Percentiles rank a stretch among this genome's conserved stretches.
Conservation (phyloP, 2,329 filamentous ascomycete genomes). For the Penicillium digitatum region DNA sequence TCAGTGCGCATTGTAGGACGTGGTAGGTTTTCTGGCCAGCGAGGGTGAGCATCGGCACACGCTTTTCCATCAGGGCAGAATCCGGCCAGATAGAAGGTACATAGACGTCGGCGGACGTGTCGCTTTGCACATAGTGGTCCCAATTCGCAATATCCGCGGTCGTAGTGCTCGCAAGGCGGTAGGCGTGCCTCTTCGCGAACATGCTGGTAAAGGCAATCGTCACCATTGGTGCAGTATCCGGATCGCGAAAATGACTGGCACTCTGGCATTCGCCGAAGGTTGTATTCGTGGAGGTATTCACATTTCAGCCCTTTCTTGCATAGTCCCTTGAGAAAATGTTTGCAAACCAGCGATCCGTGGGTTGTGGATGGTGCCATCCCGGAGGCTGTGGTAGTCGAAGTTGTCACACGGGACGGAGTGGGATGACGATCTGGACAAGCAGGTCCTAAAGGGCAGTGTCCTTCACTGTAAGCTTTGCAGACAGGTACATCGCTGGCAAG, state of each 20-base stretch:
- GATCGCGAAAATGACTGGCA: conserved; percentile 95
- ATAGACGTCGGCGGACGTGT: conserved; percentile 77
- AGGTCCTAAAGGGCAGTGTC: conserved; percentile 80
- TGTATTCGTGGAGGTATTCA: conserved; percentile 98
- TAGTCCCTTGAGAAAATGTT: conserved; percentile 94
- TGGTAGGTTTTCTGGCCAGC: conserved; percentile 65
- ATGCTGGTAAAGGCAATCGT: conserved; percentile 92
- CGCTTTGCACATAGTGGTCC: conserved; percentile 84
- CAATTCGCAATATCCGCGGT: conserved; percentile 88
- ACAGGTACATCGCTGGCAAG: conserved; percentile 72
- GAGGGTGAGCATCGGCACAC: conserved; percentile 77
- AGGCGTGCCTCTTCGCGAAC: conserved; percentile 77
- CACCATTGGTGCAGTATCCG: conserved; percentile 92
- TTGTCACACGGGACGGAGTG: conserved; percentile 45
- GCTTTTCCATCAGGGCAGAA: conserved; percentile 82
- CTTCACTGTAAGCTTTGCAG: conserved; percentile 81
- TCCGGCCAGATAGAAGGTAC: conserved; percentile 81
- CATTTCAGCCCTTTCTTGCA: conserved; percentile 97
- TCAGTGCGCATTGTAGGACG: conserved; percentile 60
- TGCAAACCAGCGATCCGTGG: conserved; percentile 73
- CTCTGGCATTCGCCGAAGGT: conserved; percentile 95
- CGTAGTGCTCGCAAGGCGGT: conserved; percentile 84
- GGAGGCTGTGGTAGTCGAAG: conserved; percentile 43
- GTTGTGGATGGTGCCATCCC: conserved; percentile 41
- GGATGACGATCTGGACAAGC: conserved; percentile 81